Evolutionary conservation across 306 rosid species (phyloP).

Genomic region (Rubus idaeus): DNA sequence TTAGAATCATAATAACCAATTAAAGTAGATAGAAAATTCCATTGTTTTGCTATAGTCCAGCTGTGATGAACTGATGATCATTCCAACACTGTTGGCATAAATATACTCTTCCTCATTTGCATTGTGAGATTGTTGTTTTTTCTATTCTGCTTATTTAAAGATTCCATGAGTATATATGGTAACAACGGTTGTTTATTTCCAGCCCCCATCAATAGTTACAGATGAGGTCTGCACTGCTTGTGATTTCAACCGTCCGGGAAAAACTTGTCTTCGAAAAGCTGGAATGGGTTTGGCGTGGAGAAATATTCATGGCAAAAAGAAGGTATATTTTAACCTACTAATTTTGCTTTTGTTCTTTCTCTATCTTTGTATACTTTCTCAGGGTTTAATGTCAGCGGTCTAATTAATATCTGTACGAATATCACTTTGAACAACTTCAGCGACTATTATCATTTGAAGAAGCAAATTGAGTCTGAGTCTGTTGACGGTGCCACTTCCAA

Average conservation of each 20-base stretch:
- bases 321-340: conserved; percentile 39
- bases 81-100: neutral
- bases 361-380: conserved; percentile 16
- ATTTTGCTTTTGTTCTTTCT: neutral
- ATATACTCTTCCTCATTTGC: neutral
- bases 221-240: conserved; percentile 98
- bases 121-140: conserved; percentile 9
- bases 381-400: conserved; percentile 20
- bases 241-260: conserved; percentile 96
- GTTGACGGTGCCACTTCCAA: conserved; percentile 55
- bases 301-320: conserved; percentile 77
- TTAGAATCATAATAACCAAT: neutral
- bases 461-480: conserved; percentile 91
- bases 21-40: neutral
- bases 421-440: conserved; percentile 46
- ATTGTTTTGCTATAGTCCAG: neutral
- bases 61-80: neutral
- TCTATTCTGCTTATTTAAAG: neutral
- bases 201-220: conserved; percentile 94
- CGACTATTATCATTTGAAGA: conserved; percentile 89
- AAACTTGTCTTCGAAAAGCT: conserved; percentile 89
- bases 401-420: conserved; percentile 27
- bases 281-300: conserved; percentile 99
- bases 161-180: neutral
- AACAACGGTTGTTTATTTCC: conserved; percentile 36